phyloP scores from a whole-genome alignment of 2,329 filamentous ascomycete species.

The Aspergillus texensis region DNA sequence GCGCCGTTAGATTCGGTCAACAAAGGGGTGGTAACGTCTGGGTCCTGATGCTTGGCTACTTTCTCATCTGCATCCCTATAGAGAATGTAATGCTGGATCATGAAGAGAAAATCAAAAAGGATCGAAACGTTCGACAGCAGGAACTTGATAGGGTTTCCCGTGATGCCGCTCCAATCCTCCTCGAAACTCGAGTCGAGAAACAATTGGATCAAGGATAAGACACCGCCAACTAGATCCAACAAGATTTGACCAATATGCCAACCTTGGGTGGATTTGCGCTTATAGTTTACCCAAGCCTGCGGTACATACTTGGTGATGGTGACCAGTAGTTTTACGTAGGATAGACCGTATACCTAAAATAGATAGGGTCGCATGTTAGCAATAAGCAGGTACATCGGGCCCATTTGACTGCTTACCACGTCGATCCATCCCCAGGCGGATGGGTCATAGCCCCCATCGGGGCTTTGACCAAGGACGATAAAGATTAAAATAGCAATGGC shows the following conservation, averaged over 20 bases:
- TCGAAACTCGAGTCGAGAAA: slow-evolving; percentile 82
- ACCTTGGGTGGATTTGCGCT: slow-evolving; percentile 79
- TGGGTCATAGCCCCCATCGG: slow-evolving; percentile 49
- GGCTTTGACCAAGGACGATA: slow-evolving; percentile 47
- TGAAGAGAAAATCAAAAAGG: slow-evolving; percentile 82
- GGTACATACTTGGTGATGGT: slow-evolving; percentile 93
- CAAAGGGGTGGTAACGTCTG: slow-evolving; percentile 32
- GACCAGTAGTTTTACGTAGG: slow-evolving; percentile 85
- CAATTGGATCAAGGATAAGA: slow-evolving; percentile 80
- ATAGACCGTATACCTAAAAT: slow-evolving; percentile 65
- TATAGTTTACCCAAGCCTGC: slow-evolving; percentile 80
- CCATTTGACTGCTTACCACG: slow-evolving; percentile 50
- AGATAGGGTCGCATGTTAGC: slow-evolving; percentile 2
- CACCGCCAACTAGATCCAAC: slow-evolving; percentile 78
- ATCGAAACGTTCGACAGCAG: slow-evolving; percentile 83
- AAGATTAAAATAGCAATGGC: slow-evolving; percentile 38
- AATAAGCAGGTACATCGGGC: not conserved
- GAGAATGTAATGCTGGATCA: slow-evolving; percentile 83
- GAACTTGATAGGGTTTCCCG: slow-evolving; percentile 90
- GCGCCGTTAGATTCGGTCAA: slow-evolving; percentile 24
- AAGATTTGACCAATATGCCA: slow-evolving; percentile 87
- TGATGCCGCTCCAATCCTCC: slow-evolving; percentile 85
- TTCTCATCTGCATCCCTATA: slow-evolving; percentile 54
- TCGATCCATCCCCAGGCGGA: slow-evolving; percentile 65
- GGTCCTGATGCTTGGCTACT: slow-evolving; percentile 20